phyloP scores from a whole-genome alignment of 345 rosid species.

The Acer yangbiense region DNA sequence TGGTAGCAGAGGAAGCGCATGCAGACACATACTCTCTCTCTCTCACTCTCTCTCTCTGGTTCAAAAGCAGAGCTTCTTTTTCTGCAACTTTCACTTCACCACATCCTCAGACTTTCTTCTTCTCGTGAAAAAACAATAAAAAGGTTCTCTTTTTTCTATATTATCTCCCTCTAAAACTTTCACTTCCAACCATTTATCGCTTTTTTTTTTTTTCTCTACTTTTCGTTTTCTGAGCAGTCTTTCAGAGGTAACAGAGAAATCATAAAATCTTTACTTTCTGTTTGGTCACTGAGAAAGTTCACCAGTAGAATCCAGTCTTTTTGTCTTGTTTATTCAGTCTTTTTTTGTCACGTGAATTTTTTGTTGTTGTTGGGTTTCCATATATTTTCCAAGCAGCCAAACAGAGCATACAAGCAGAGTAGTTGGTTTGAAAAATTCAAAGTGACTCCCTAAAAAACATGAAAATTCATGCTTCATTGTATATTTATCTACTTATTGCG shows the following conservation, averaged over 20 bases:
- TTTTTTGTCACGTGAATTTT: neutral
- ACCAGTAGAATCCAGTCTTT: neutral
- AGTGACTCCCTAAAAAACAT: neutral
- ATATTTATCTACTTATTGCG: neutral
- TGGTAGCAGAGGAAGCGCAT: neutral
- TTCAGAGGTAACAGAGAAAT: neutral
- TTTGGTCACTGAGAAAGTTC: constrained; percentile 23
- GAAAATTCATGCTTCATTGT: neutral
- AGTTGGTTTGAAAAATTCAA: constrained; percentile 15
- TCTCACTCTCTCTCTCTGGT: neutral
- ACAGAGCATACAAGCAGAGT: constrained; percentile 1
- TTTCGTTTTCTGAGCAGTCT: neutral
- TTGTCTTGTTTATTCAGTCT: too few species aligned
- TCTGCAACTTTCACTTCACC: neutral
- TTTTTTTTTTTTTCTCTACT: neutral
- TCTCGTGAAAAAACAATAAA: neutral
- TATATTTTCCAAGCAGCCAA: constrained; percentile 9
- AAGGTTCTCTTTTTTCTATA: too few species aligned
- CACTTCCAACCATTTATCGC: neutral
- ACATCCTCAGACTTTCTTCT: neutral
- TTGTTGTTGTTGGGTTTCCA: neutral
- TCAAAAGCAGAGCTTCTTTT: neutral
- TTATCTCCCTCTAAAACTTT: too few species aligned
- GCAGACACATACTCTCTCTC: neutral
- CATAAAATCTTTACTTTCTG: neutral